Evolutionary conservation across 2,329 filamentous ascomycete species (phyloP).

Genomic region (Fusarium keratoplasticum): DNA sequence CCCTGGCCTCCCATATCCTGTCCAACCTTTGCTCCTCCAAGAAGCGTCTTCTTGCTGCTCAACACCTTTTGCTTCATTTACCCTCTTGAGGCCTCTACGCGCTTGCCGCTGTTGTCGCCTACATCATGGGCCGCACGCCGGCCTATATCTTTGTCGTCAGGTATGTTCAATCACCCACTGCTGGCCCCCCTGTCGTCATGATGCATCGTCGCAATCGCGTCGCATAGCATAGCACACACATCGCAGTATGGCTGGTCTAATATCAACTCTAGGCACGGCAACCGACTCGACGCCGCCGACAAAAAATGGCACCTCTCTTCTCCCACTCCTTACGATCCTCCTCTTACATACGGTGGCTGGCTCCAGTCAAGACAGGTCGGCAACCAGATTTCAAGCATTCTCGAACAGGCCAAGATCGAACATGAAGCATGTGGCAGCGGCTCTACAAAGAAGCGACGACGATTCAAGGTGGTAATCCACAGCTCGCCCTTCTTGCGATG

Average conservation of each 20-base stretch:
- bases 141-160: conserved; percentile 60
- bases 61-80: conserved; percentile 7
- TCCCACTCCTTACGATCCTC: conserved; percentile 93
- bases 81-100: not conserved
- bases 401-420: conserved; percentile 64
- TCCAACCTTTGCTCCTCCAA: conserved; percentile 28
- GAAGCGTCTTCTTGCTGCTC: conserved; percentile 11
- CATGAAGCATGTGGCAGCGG: conserved; percentile 48
- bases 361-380: conserved; percentile 86
- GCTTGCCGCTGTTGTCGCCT: conserved; percentile 14
- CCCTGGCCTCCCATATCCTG: conserved; percentile 33
- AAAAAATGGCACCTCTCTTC: conserved; percentile 95
- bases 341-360: conserved; percentile 95
- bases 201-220: conserved; percentile 32
- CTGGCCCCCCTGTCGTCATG: conserved; percentile 38
- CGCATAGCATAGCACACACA: conserved; percentile 19
- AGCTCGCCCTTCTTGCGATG: conserved; percentile 95
- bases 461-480: conserved; percentile 87
- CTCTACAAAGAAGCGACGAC: conserved; percentile 58
- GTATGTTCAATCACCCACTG: conserved; percentile 42
- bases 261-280: conserved; percentile 76
- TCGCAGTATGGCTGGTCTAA: conserved; percentile 21
- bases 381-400: conserved; percentile 81
- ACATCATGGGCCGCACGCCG: conserved; percentile 55
- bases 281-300: conserved; percentile 93